Percentiles rank a stretch among this genome's conserved stretches.
Evolutionary conservation across 345 rosid species (phyloP).

Genomic region (Arabidopsis thaliana): TAIR10.1 NC_003070.9:28274501-28275000

Average conservation of each 20-base stretch:
- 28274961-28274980: constrained; percentile 8
- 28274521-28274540: constrained; percentile 15
- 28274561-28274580: not conserved
- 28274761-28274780: not conserved
- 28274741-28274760: not conserved
- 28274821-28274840: constrained; percentile 26
- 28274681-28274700: not conserved
- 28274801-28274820: not conserved
- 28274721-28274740: constrained; percentile 8
- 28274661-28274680: constrained; percentile 2
- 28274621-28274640: not conserved
- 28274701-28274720: constrained; percentile 7
- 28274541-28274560: not conserved
- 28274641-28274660: not conserved
- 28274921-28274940: constrained; percentile 27
- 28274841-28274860: constrained; percentile 15
- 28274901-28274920: constrained; percentile 22
- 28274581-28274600: constrained; percentile 20
- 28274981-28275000: not conserved
- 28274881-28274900: constrained; percentile 33
- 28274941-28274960: constrained; percentile 11
- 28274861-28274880: constrained; percentile 11
- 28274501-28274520: constrained; percentile 2
- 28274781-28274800: constrained; percentile 5
- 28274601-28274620: constrained; percentile 22